These are phyloP conservation scores for Paraconiothyrium brasiliense DNA, from an alignment of 2,329 filamentous ascomycete genomes.

Conservation along the genomic window DNA sequence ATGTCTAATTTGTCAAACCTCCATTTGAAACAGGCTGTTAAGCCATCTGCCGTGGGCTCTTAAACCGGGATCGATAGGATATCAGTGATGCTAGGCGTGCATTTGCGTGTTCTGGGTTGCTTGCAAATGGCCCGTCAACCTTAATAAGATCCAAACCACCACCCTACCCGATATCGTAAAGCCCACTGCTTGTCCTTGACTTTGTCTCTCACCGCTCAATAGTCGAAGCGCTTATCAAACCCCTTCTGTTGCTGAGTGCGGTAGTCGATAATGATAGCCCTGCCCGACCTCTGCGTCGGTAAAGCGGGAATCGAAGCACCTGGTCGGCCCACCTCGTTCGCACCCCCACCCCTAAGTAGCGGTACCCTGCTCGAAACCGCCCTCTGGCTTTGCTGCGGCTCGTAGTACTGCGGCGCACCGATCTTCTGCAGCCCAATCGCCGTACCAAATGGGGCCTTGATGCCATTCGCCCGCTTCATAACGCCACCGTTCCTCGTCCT, in stretches of 20 bases:
- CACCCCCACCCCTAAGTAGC: background rate
- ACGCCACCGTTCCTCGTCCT: constrained; percentile 7
- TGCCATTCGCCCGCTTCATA: background rate
- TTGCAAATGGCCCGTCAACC: background rate
- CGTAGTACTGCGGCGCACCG: background rate
- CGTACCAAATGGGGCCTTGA: background rate
- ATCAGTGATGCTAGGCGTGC: background rate
- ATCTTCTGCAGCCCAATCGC: background rate
- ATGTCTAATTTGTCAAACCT: background rate
- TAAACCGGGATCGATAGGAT: too few species aligned
- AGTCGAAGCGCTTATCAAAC: background rate
- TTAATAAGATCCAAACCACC: background rate
- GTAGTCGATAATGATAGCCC: background rate
- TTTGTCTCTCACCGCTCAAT: background rate
- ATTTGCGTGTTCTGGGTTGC: background rate
- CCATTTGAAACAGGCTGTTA: background rate
- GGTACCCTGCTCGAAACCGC: background rate
- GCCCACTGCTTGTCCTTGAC: background rate
- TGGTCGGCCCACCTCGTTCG: background rate
- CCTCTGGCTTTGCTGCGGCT: constrained; percentile 8
- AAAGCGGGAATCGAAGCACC: background rate
- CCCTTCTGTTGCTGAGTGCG: constrained; percentile 4
- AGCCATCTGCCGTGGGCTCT: background rate
- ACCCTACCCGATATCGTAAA: background rate
- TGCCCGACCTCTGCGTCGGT: background rate